These are phyloP conservation scores for Mucor mucedo DNA, from an alignment of 371 early-diverging fungal genomes.

Conservation along the genomic window DNA sequence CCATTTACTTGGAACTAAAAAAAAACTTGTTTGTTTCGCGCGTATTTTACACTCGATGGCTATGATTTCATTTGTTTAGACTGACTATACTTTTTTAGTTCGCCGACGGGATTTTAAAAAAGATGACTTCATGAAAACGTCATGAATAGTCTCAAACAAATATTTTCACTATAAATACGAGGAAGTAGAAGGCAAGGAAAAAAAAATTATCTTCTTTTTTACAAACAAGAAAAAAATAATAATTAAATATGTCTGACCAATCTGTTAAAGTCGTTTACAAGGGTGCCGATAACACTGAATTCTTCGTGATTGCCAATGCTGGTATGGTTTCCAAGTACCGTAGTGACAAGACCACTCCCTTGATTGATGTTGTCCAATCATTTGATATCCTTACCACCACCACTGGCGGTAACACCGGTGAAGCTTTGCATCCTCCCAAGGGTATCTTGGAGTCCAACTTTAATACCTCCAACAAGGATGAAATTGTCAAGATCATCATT, in stretches of 20 bases:
- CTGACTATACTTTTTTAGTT: not conserved
- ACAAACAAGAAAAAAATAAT: not conserved
- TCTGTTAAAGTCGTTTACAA: conserved; percentile 41
- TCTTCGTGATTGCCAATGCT: conserved; percentile 45
- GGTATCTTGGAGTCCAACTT: conserved; percentile 28
- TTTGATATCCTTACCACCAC: conserved; percentile 27
- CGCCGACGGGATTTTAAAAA: not conserved
- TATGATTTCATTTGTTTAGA: too few species aligned
- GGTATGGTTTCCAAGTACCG: conserved; percentile 42
- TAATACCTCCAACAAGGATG: conserved; percentile 27
- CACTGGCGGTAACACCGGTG: conserved; percentile 33
- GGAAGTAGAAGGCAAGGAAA: not conserved
- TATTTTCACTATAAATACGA: conserved; percentile 5
- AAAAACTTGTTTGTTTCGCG: too few species aligned
- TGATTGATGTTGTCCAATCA: conserved; percentile 51
- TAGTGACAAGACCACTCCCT: conserved; percentile 45
- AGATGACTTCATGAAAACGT: not conserved
- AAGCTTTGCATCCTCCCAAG: conserved; percentile 29
- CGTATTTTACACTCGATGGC: too few species aligned
- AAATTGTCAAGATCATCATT: conserved; percentile 35
- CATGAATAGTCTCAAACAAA: not conserved
- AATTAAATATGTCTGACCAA: conserved; percentile 18
- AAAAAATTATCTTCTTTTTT: not conserved
- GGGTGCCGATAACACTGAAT: conserved; percentile 37
- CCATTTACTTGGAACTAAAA: too few species aligned